Evolutionary conservation across 208 protist genomes (phyloP).

Genomic region (Leishmania arabica): DNA sequence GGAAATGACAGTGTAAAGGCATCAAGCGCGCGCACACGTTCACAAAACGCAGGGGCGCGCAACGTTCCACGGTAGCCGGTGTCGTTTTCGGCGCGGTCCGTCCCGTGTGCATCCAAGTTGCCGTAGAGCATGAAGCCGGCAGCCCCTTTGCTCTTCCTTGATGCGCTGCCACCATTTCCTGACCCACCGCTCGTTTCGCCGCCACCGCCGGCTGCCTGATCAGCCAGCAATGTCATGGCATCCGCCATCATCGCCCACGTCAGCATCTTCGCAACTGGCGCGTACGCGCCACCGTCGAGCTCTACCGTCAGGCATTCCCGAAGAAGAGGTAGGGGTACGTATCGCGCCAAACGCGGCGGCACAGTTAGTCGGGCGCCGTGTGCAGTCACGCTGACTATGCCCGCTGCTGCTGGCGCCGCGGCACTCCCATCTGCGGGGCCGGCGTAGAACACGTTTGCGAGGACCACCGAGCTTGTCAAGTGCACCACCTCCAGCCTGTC

Average conservation of each 20-base stretch:
- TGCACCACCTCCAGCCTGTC: slow-evolving; percentile 10
- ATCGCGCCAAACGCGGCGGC: slow-evolving; percentile 10
- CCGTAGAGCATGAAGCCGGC: slow-evolving; percentile 4
- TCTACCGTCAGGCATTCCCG: slow-evolving; percentile 6
- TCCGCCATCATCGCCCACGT: slow-evolving; percentile 34
- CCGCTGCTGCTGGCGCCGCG: background rate
- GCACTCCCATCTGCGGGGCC: background rate
- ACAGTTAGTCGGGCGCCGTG: slow-evolving; percentile 3
- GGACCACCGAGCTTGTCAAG: slow-evolving; percentile 16
- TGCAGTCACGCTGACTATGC: slow-evolving; percentile 1
- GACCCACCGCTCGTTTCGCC: background rate
- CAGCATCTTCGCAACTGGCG: slow-evolving; percentile 13
- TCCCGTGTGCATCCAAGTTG: background rate
- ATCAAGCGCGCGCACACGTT: slow-evolving; percentile 13
- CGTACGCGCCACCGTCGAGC: slow-evolving; percentile 19
- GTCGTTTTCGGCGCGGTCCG: background rate
- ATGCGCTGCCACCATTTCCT: background rate
- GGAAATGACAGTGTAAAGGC: slow-evolving; percentile 23
- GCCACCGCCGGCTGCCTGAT: slow-evolving; percentile 1
- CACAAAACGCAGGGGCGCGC: background rate
- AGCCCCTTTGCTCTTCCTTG: background rate
- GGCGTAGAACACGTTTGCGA: slow-evolving; percentile 32
- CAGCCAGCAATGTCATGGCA: slow-evolving; percentile 25
- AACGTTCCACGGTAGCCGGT: background rate
- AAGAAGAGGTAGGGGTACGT: slow-evolving; percentile 18